These are phyloP conservation scores for Saccharum spontaneum DNA, from an alignment of 176 grass and related monocot genomes.

Conservation along the genomic window DNA sequence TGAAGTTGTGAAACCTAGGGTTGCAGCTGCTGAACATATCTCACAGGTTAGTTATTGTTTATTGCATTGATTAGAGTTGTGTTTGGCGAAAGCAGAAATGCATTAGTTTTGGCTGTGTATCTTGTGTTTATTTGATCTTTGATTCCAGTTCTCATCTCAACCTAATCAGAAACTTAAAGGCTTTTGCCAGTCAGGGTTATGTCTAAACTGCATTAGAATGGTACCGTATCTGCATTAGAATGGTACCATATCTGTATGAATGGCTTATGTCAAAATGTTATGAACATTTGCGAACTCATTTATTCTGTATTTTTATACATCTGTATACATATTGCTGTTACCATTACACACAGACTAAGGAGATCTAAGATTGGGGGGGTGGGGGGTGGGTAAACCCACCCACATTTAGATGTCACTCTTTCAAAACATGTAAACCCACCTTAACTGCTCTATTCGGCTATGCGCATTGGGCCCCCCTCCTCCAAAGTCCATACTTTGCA, in stretches of 20 bases:
- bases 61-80: conserved; percentile 7
- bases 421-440: background rate
- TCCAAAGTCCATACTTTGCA: background rate
- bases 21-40: conserved; percentile 85
- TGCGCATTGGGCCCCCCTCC: no score
- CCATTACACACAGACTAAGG: background rate
- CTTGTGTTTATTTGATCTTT: background rate
- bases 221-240: no score
- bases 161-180: background rate
- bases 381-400: no score
- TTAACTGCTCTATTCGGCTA: background rate
- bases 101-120: background rate
- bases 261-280: background rate
- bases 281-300: background rate
- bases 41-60: conserved; percentile 59
- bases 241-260: no score
- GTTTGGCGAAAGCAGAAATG: conserved; percentile 19
- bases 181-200: background rate
- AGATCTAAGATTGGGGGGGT: no score
- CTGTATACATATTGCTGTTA: background rate
- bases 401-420: background rate
- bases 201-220: background rate
- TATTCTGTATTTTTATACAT: background rate
- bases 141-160: background rate
- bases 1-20: conserved; percentile 82